Base-by-base conservation (phyloP, 2,329 filamentous ascomycete species). In the Colletotrichum melonis region DNA sequence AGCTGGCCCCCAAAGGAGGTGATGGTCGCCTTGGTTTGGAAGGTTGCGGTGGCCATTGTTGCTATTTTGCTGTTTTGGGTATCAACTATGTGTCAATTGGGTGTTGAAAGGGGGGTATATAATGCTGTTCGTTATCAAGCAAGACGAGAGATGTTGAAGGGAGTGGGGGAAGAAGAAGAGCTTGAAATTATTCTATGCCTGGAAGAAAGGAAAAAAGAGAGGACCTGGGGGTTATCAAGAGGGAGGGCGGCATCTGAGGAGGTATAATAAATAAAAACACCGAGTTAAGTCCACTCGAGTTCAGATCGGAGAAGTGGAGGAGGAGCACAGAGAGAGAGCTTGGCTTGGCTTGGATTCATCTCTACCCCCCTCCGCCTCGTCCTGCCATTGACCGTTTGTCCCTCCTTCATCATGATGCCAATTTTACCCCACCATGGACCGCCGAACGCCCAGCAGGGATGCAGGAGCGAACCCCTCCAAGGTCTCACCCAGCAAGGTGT, bases 1-100 rank as follows among this genome's bases (percentile, higher is more conserved):
- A 99, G 93, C 85, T 95, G 95, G 81, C 97, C 97, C 81, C 95
- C 96, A 82, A 98, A 98, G 82, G 92, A 94, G 87, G 92, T 89
- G 84, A 98, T 98, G 75, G 93, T 94, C 74, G 94, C 93, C 82
- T 94, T 97, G 77, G 93, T 97, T 81, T 93, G 94, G 88, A 98
- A 95, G 35, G 24, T 55, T 73, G 62, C 62, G 62, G 62, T 52
- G 22, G 93, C 87, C 95, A 97, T 97, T 75, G 55, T 67, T 64
- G 62, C 55, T 56, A 32, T 55, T 67, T 22, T 49, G 42, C 7
- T 46, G 26, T 46, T 54, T 35, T 22, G 70, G 59, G 64, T 73
- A 65, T 69, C 58, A 32, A n/a, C 38, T 28, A 26, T 42, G 60
- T 42, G 38, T 42, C 38, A 49, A 22, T 49, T 49, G 62, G 38